Evolutionary conservation across 2,329 filamentous ascomycete genomes (phyloP), one percentile per base, ranked within the genome.

Genomic region (Penicillium palitans): DNA sequence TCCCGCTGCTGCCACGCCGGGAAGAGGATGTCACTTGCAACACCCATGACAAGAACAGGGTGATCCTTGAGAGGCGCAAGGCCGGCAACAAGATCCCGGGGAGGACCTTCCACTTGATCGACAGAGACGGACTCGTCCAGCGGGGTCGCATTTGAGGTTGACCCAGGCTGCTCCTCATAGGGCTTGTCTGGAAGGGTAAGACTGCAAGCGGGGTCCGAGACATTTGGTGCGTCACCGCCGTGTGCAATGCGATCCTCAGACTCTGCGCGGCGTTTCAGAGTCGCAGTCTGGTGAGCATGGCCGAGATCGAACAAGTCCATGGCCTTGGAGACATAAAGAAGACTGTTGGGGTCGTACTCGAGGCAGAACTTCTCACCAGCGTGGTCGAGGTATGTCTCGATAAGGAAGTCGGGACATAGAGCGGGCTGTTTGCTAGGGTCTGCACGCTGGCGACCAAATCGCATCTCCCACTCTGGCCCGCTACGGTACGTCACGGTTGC

Each of bases 251-350:
- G 83, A 45, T 79, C 75, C 60, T 83, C 78, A 48, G 88, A 86
- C 55, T 85, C 81, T 15, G 82, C 79, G 17, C 93, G 82, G 29
- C 91, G 84, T 33, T 79, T 70, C 21, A 80, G 80, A 2, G 90
- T 86, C 21, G 83, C 85, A 4, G 79, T 75, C 71, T 93, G 90
- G 70, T 89, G 87, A 41, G 85, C 83, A 48, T 80, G 80, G 25
- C 95, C 92, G 0, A 99, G 84, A 69, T 99, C 95, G 74, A 99
- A 99, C 13, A 99, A 81, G 72, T 99, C 95, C 95, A 99, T 99
- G 6, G 95, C 95, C 78, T 99, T 99, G 74, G 91, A 96, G 57
- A 99, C 91, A 74, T 99, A 99, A 2, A 99, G 81, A 40, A 98
- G 79, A 70, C 92, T 96, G 77, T 99, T 99, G 27, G 95, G 87